phyloP scores from a whole-genome alignment of 163 green algal genomes.

The Coccomyxa subellipsoidea region DNA sequence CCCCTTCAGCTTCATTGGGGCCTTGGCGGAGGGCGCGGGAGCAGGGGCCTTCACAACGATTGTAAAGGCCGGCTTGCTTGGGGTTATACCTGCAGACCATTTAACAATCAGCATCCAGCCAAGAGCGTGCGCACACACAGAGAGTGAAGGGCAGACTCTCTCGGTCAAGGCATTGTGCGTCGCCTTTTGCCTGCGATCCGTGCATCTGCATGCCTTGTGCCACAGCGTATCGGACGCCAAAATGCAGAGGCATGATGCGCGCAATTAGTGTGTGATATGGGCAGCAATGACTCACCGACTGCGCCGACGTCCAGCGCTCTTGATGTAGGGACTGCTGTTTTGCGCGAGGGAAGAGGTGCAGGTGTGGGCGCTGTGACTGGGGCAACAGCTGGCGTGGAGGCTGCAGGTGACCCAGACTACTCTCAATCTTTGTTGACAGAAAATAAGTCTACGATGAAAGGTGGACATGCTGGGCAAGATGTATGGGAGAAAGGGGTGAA shows the following conservation, averaged over 20 bases:
- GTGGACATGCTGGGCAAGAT: too few relatives aligned
- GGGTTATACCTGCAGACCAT: not conserved
- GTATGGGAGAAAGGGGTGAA: too few relatives aligned
- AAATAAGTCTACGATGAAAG: too few relatives aligned
- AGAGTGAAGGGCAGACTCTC: too few relatives aligned
- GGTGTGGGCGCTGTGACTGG: not conserved
- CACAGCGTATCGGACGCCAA: too few relatives aligned
- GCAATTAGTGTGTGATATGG: not conserved
- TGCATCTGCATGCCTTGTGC: too few relatives aligned
- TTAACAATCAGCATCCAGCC: not conserved
- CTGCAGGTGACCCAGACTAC: not conserved
- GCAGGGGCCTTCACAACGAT: not conserved
- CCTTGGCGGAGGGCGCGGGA: not conserved
- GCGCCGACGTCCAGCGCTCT: not conserved
- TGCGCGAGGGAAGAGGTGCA: not conserved
- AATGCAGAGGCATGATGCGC: not conserved
- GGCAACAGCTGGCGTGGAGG: not conserved
- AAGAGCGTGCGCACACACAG: too few relatives aligned
- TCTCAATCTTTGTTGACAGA: too few relatives aligned
- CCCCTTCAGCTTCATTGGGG: not conserved
- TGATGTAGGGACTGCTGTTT: not conserved
- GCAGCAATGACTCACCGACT: not conserved
- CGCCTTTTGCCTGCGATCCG: too few relatives aligned
- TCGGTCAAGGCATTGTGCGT: too few relatives aligned
- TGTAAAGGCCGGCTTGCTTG: not conserved